Percentiles rank a stretch among this genome's conserved stretches.
These are phyloP conservation scores for Aspergillus sp. DNA, from an alignment of 2,329 filamentous ascomycete species.

Conservation along the genomic window DNA sequence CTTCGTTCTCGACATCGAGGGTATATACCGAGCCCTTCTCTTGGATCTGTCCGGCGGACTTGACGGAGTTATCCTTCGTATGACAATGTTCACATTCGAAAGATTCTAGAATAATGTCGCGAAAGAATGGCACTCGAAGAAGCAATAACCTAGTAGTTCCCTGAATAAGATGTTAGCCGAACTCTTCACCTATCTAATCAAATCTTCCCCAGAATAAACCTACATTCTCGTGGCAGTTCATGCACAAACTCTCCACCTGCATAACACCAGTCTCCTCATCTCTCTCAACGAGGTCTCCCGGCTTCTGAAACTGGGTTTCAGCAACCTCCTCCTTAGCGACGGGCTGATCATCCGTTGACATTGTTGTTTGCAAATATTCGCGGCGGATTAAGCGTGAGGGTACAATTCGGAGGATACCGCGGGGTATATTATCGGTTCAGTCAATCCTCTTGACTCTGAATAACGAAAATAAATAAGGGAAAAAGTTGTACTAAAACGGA, in stretches of 20 bases:
- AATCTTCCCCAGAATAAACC: conserved; percentile 42
- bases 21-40: conserved; percentile 83
- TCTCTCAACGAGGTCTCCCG: conserved; percentile 38
- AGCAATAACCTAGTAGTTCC: conserved; percentile 83
- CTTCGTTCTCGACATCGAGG: conserved; percentile 68
- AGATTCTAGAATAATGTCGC: conserved; percentile 96
- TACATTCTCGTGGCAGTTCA: conserved; percentile 82
- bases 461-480: neutral
- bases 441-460: neutral
- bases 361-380: conserved; percentile 14
- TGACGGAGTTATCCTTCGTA: conserved; percentile 89
- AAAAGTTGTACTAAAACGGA: conserved; percentile 28
- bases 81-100: conserved; percentile 89
- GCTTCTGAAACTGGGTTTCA: conserved; percentile 39
- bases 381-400: neutral
- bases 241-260: conserved; percentile 70
- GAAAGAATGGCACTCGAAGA: conserved; percentile 93
- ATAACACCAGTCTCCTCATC: conserved; percentile 46
- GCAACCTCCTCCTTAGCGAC: conserved; percentile 16
- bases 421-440: neutral
- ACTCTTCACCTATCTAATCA: neutral
- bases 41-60: conserved; percentile 88
- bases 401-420: neutral
- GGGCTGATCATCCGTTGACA: conserved; percentile 27
- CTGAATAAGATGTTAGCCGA: conserved; percentile 45